A percentile compares a stretch with the other conserved stretches of the same genome.
These are phyloP conservation scores for Stygiomarasmius scandens DNA, from an alignment of 1,284 basidiomycete genomes.

Conservation along the genomic window DNA sequence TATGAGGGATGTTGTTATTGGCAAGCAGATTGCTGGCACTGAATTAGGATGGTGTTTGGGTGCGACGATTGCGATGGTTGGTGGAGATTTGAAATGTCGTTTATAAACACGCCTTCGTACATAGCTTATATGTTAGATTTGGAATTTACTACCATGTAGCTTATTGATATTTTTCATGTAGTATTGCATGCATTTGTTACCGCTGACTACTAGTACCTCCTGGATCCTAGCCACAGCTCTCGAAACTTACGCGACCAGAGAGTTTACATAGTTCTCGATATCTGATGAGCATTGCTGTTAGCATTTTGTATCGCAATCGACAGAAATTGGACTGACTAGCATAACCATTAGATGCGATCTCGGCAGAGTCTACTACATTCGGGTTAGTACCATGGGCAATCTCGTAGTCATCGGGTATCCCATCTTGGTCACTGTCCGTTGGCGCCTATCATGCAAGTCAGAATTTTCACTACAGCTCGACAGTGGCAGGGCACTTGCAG, in stretches of 20 bases:
- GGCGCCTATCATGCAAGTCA: constrained; percentile 25
- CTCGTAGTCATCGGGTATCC: constrained; percentile 39
- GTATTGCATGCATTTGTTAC: background rate
- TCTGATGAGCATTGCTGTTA: background rate
- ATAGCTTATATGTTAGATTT: background rate
- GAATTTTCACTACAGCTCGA: background rate
- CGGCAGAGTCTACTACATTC: constrained; percentile 33
- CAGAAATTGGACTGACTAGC: constrained; percentile 29
- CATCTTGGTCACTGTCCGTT: constrained; percentile 35
- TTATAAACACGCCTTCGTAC: background rate
- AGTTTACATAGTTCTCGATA: background rate
- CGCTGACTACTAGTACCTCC: too few relatives aligned
- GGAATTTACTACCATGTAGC: background rate
- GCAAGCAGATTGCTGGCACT: constrained; percentile 88
- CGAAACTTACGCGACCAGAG: background rate
- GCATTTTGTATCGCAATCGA: background rate
- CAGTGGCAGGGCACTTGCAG: constrained; percentile 19
- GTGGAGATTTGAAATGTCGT: constrained; percentile 55
- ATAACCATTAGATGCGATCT: constrained; percentile 38
- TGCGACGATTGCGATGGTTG: constrained; percentile 77
- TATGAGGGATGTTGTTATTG: constrained; percentile 71
- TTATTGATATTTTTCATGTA: background rate
- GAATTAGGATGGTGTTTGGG: constrained; percentile 96
- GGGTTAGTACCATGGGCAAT: constrained; percentile 35
- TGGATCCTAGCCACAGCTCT: too few relatives aligned